phyloP scores from a whole-genome alignment of 768 basidiomycete species.

The Antrodiella citrinella region DNA sequence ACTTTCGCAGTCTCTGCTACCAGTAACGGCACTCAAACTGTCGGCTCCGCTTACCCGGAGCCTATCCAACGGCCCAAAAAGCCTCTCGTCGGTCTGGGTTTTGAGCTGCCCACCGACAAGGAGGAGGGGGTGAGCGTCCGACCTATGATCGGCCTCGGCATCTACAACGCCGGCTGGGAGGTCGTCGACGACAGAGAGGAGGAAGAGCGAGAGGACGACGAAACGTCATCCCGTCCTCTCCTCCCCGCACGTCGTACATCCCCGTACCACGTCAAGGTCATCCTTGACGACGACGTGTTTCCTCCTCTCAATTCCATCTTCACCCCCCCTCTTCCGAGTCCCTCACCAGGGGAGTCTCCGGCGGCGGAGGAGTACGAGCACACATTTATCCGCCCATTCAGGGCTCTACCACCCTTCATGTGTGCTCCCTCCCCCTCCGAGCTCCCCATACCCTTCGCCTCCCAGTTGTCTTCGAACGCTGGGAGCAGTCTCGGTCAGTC shows the following conservation, averaged over 20 bases:
- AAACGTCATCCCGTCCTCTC: background rate
- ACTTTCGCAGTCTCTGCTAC: background rate
- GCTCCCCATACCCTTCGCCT: background rate
- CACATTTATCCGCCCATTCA: background rate
- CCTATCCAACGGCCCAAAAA: background rate
- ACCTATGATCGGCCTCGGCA: background rate
- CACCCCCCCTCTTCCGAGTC: background rate
- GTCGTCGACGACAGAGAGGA: background rate
- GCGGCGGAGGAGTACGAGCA: background rate
- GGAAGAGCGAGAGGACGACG: background rate
- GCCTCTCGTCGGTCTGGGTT: background rate
- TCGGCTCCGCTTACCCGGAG: background rate
- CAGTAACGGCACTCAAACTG: background rate
- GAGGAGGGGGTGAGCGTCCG: background rate
- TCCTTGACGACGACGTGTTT: background rate
- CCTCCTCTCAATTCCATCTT: background rate
- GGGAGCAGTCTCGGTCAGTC: too few species aligned
- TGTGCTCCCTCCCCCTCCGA: background rate
- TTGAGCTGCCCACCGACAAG: background rate
- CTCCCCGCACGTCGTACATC: background rate
- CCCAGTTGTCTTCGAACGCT: background rate
- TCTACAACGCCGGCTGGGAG: background rate
- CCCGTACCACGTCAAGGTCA: background rate
- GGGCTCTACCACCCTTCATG: background rate
- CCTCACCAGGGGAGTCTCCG: too few species aligned